Evolutionary conservation across 2,329 filamentous ascomycete genomes (phyloP).

Genomic region (Fonsecaea erecta): DNA sequence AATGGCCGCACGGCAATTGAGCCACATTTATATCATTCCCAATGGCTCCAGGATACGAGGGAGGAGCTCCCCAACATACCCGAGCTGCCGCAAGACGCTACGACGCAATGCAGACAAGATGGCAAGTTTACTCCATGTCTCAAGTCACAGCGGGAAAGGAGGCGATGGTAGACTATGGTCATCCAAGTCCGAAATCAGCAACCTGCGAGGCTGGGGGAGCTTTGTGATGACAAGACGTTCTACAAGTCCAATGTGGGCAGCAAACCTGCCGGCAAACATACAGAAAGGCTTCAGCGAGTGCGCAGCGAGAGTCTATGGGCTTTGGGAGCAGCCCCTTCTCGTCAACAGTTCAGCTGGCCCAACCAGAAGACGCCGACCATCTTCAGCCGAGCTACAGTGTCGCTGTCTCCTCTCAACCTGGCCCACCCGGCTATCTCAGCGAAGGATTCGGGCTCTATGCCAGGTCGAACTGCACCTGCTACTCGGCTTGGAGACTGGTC

Average conservation of each 20-base stretch:
- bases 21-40: neutral
- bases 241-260: neutral
- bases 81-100: neutral
- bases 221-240: neutral
- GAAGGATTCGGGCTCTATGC: neutral
- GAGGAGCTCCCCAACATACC: neutral
- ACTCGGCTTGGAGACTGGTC: neutral
- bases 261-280: neutral
- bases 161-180: neutral
- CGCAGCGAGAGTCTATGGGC: neutral
- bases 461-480: too few relatives aligned
- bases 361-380: neutral
- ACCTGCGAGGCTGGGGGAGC: neutral
- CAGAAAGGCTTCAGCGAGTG: neutral
- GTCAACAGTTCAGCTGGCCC: neutral
- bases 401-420: neutral
- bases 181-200: neutral
- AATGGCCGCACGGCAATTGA: neutral
- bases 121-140: neutral
- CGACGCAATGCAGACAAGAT: neutral
- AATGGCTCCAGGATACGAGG: neutral
- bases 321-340: neutral
- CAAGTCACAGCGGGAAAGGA: neutral
- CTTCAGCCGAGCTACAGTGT: neutral
- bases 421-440: neutral